Base-by-base conservation (phyloP, 2,329 filamentous ascomycete genomes). In the Allantophomopsis cytisporea region DNA sequence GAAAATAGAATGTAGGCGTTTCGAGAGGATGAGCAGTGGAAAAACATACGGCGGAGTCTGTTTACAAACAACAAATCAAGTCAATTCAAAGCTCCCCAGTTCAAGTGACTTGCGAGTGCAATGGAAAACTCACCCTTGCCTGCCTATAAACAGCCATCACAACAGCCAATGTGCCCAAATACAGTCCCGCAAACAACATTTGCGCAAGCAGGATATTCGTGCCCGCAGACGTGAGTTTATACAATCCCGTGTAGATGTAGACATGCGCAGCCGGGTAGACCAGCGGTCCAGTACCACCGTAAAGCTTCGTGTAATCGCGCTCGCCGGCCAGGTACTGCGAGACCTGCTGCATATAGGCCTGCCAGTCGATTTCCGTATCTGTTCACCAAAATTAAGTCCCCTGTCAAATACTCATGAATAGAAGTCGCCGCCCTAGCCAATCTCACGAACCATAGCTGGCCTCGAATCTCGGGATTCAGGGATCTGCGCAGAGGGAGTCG, bases 281-380 rank as follows among this genome's bases (percentile, higher is more conserved):
- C 38, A 96, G 69, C 3, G 91, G 91, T 1, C 91, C 91, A 0
- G 91, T 98, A 43, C 77, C 81, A 50, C 91, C 91, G 54, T 80
- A 73, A 55, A 98, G 88, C 42, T 78, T 71, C 44, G 75, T 76
- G 60, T 98, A 98, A 60, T 95, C 81, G 55, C 83, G 77, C 65
- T 96, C 88, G 53, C 91, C 91, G 14, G 74, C 69, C 35, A 88
- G 64, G 54, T 82, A 91, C 50, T 88, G 78, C 32, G 72, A 63
- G 35, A 96, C 70, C 54, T 98, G 91, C 57, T 95, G 73, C 88
- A 98, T 96, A 60, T 98, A 98, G 1, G 91, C 86, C 43, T 71
- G 73, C 89, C 89, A 98, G 62, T 98, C 91, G 54, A 98, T 98
- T 60, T 98, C 91, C 34, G 91, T 98, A 58, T 98, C 91, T 84